phyloP scores from a whole-genome alignment of 2,329 filamentous ascomycete genomes.

The Trichoderma simmonsii region DNA sequence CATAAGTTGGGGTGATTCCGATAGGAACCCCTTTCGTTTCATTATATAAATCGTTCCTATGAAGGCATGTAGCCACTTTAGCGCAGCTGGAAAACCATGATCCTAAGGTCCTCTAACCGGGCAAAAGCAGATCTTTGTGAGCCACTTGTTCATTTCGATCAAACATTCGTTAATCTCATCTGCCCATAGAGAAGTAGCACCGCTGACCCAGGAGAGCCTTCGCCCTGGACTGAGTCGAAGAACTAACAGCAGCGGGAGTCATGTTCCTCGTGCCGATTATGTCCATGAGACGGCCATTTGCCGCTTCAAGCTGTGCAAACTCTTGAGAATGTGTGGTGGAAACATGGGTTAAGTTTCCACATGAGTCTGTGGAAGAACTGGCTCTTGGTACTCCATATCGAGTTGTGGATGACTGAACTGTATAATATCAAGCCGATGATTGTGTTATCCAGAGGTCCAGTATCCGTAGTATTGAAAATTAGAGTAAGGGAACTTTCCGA shows the following conservation, averaged over 20 bases:
- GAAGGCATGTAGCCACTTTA: not conserved
- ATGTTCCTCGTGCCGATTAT: not conserved
- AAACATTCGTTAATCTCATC: not conserved
- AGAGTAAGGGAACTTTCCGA: not conserved
- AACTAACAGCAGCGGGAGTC: not conserved
- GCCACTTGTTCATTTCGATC: not conserved
- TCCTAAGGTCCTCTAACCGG: not conserved
- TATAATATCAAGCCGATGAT: not conserved
- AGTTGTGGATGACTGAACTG: not conserved
- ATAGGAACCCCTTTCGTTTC: not conserved
- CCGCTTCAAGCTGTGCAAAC: not conserved
- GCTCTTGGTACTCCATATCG: not conserved
- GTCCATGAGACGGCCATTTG: not conserved
- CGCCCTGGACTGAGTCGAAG: not conserved
- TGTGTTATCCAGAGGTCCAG: not conserved
- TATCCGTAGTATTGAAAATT: not conserved
- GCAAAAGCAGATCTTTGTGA: not conserved
- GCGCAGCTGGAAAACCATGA: not conserved
- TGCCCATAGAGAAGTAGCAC: not conserved
- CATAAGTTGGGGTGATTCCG: not conserved
- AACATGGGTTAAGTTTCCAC: not conserved
- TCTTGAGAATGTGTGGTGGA: not conserved
- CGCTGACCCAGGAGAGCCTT: not conserved
- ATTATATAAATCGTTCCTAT: not conserved
- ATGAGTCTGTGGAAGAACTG: not conserved